Conservation (phyloP, 768 basidiomycete genomes). For the Russula compacta region DNA sequence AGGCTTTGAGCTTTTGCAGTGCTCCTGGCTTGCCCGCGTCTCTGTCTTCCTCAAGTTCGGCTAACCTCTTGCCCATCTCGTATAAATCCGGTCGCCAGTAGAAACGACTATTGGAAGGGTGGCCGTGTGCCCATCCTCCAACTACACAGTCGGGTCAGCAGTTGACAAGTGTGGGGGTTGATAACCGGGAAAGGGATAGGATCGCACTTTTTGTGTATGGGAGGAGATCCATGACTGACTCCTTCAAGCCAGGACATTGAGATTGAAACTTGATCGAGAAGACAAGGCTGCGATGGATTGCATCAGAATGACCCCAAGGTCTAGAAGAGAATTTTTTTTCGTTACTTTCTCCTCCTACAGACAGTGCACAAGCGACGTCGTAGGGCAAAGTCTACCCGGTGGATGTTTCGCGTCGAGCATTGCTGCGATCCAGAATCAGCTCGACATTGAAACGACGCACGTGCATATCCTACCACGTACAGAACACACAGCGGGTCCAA, state of each 20-base stretch:
- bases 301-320: not conserved
- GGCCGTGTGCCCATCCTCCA: conserved; percentile 16
- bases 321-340: not conserved
- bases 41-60: conserved; percentile 4
- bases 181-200: not conserved
- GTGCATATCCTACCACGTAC: not conserved
- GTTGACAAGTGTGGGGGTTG: not conserved
- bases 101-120: conserved; percentile 7
- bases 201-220: conserved; percentile 15
- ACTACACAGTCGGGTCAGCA: not conserved
- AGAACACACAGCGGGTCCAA: conserved; percentile 14
- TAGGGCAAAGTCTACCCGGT: conserved; percentile 17
- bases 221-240: conserved; percentile 12
- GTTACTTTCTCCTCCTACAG: conserved; percentile 15
- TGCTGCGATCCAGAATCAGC: not conserved
- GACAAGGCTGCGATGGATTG: conserved; percentile 1
- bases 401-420: conserved; percentile 12
- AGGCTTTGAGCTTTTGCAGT: conserved; percentile 1
- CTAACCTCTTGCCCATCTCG: conserved; percentile 1
- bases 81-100: conserved; percentile 16
- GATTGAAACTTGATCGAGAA: conserved; percentile 1
- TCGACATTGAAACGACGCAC: not conserved
- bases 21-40: conserved; percentile 9
- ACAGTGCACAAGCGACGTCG: conserved; percentile 12
- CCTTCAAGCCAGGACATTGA: conserved; percentile 15